phyloP scores from a whole-genome alignment of 345 rosid species.

The Pelargonium nanum region DNA sequence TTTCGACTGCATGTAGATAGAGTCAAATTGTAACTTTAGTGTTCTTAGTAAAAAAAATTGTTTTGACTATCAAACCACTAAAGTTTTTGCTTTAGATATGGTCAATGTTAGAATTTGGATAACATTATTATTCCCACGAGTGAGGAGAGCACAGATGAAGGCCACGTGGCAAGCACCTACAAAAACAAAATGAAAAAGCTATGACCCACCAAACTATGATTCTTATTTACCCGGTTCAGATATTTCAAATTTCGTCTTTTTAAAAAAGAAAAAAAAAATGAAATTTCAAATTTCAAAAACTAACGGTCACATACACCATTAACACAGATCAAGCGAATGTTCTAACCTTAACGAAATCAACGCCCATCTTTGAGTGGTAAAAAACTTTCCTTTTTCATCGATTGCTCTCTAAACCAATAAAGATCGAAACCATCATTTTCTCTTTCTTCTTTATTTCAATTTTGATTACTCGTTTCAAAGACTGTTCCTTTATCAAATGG shows the following conservation, averaged over 20 bases:
- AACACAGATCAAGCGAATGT: background rate
- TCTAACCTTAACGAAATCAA: background rate
- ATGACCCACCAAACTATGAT: background rate
- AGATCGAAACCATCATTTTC: too few relatives aligned
- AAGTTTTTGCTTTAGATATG: too few relatives aligned
- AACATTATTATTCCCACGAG: background rate
- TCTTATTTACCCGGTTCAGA: background rate
- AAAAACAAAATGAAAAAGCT: background rate
- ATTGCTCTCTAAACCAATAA: too few relatives aligned
- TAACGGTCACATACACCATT: background rate
- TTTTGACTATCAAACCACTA: too few relatives aligned
- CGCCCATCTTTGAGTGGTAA: background rate
- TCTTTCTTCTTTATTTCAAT: background rate
- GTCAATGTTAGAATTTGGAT: background rate
- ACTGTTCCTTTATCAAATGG: constrained; percentile 1
- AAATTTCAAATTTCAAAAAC: background rate
- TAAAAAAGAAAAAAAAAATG: too few relatives aligned
- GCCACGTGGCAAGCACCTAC: background rate
- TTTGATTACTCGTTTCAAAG: background rate
- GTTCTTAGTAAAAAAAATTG: too few relatives aligned
- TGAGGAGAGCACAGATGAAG: background rate
- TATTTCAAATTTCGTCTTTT: background rate
- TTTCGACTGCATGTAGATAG: too few relatives aligned
- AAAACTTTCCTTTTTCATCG: too few relatives aligned
- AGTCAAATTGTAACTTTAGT: too few relatives aligned